A percentile compares a stretch with the other conserved stretches of the same genome.
Evolutionary conservation across 2,329 filamentous ascomycete species (phyloP).

Genomic region (Phaeosphaeriaceae sp.): DNA sequence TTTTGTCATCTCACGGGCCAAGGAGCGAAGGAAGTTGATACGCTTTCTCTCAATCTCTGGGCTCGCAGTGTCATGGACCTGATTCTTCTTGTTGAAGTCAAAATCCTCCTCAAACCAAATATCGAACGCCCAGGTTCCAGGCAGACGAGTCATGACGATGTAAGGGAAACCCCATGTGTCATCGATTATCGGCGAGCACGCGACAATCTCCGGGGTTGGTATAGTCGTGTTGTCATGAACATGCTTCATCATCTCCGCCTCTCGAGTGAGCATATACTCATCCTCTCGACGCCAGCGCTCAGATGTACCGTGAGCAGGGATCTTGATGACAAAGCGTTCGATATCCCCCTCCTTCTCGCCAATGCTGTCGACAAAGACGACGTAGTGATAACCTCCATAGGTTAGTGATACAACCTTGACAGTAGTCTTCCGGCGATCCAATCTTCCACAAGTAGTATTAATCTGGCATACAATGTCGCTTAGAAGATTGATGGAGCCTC

Average conservation of each 20-base stretch:
- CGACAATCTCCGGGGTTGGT: slow-evolving; percentile 19
- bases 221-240: slow-evolving; percentile 2
- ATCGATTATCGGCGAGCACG: slow-evolving; percentile 12
- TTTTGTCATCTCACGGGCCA: slow-evolving; percentile 14
- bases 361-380: background rate
- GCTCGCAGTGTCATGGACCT: too few relatives aligned
- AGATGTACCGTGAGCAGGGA: slow-evolving; percentile 8
- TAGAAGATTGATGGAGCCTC: too few relatives aligned
- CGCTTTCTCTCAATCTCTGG: slow-evolving; percentile 9
- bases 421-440: too few relatives aligned
- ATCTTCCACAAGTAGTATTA: too few relatives aligned
- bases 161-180: slow-evolving; percentile 23
- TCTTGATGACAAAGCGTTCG: slow-evolving; percentile 3
- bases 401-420: too few relatives aligned
- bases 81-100: background rate
- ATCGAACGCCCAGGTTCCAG: slow-evolving; percentile 12
- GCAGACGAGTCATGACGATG: slow-evolving; percentile 23
- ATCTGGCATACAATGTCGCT: too few relatives aligned
- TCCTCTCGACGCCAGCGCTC: slow-evolving; percentile 5
- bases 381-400: background rate
- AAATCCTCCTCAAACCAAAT: slow-evolving; percentile 18
- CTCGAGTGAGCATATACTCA: slow-evolving; percentile 9
- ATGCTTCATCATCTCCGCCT: slow-evolving; percentile 7
- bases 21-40: slow-evolving; percentile 20
- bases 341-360: background rate